Percentiles rank a stretch among this genome's conserved stretches.
phyloP scores from a whole-genome alignment of 768 basidiomycete species.

The Holtermanniella nyarrowii region DNA sequence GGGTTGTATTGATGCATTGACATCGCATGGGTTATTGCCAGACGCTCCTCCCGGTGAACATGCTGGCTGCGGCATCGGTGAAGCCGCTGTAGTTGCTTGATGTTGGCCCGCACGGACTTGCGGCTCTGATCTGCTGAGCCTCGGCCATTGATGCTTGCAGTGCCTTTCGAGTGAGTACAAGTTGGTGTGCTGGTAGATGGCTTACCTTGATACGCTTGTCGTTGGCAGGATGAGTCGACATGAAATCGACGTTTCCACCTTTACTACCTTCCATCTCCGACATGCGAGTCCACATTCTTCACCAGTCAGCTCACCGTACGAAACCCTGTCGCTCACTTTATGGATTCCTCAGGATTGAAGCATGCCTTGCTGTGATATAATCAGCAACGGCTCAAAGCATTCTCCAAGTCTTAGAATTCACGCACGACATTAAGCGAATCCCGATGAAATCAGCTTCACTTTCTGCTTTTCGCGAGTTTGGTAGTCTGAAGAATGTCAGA shows the following conservation, averaged over 20 bases:
- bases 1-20: too few relatives aligned
- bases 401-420: neutral
- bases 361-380: conserved; percentile 54
- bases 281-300: conserved; percentile 63
- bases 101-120: conserved; percentile 30
- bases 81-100: conserved; percentile 30
- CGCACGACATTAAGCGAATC: conserved; percentile 57
- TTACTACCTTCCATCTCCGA: conserved; percentile 47
- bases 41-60: neutral
- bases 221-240: conserved; percentile 72
- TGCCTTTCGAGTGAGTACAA: neutral
- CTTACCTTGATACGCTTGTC: conserved; percentile 61
- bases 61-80: conserved; percentile 11
- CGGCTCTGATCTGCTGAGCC: conserved; percentile 35
- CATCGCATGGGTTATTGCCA: too few relatives aligned
- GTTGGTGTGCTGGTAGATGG: neutral
- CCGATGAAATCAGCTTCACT: conserved; percentile 85
- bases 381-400: neutral
- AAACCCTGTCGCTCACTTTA: conserved; percentile 47
- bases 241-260: conserved; percentile 48
- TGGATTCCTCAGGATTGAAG: conserved; percentile 67
- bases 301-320: neutral
- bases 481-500: conserved; percentile 46
- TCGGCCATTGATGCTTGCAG: conserved; percentile 1
- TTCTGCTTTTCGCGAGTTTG: conserved; percentile 74